Base-by-base conservation (phyloP, 2,329 filamentous ascomycete species). In the Cadophora luteo-olivacea region DNA sequence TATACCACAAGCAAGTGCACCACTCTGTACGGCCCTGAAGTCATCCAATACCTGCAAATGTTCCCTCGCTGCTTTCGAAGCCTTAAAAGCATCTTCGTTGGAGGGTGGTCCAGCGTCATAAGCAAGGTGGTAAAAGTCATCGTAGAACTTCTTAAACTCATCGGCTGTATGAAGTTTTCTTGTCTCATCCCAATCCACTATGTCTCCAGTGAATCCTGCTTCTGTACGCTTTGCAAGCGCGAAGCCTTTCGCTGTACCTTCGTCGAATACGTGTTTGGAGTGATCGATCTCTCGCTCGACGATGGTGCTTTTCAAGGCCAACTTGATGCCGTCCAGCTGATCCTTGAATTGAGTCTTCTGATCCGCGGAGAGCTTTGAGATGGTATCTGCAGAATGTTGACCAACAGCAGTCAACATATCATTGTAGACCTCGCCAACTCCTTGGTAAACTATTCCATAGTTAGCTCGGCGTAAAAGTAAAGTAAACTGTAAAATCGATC, bases 251-350 rank as follows among this genome's bases (percentile, higher is more conserved):
- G 25, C 52, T 9, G 52, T 29, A 33, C 52, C 29, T 55, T 33
- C 29, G 16, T 45, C 41, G 41, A 45, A 45, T 14, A 55, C 29
- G 29, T 55, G 29, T 33, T 14, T 25, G 2, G 25, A 25, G 52
- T 55, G 52, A 29, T 55, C 25, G 52, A 55, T 55, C 52, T 55
- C 52, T 55, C 52, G 52, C 29, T 55, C 52, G 29, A 55, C n/a
- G 52, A 55, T 55, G 52, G 52, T 29, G n/a, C 52, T 55, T 29
- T n/a, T 55, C 29, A 55, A 19, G 24, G 52, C 33, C 52, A 33
- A 14, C 52, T 55, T 55, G 3, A 55, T 19, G 2, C 11, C 41
- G 16, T 45, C 41, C 12, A 45, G 41, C 6, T 45, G 12, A 6
- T 45, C 41, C 16, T 45, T 45, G 41, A 16, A 19, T 19, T 16